Percentiles rank a stretch among this genome's conserved stretches.
Conservation (phyloP, 2,329 filamentous ascomycete genomes). For the Pseudodiploospora longispora region DNA sequence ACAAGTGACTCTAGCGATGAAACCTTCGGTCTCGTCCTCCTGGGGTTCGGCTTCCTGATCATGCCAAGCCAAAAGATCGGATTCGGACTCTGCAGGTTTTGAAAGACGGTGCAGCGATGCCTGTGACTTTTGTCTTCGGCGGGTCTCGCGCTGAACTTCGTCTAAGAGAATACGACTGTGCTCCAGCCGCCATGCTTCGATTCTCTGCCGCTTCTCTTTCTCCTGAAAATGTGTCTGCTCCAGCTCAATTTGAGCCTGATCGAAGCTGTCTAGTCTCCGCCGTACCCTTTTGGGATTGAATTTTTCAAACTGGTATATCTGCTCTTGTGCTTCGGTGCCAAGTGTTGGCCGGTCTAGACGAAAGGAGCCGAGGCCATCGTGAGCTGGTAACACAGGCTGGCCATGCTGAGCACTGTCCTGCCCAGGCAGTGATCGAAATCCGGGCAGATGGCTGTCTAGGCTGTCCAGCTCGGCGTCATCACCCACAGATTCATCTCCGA, state of each 20-base stretch:
- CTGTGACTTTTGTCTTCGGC: constrained; percentile 56
- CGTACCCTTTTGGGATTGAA: constrained; percentile 66
- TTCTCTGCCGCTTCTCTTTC: constrained; percentile 69
- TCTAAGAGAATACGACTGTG: constrained; percentile 80
- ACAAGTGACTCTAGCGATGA: constrained; percentile 75
- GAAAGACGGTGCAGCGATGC: constrained; percentile 29
- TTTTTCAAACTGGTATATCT: constrained; percentile 81
- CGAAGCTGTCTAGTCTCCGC: constrained; percentile 44
- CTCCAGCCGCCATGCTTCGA: constrained; percentile 87
- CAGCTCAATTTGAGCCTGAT: constrained; percentile 40
- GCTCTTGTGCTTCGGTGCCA: constrained; percentile 61
- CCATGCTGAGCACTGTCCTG: constrained; percentile 33
- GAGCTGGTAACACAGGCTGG: constrained; percentile 71
- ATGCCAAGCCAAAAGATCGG: constrained; percentile 42
- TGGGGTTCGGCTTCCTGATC: constrained; percentile 29
- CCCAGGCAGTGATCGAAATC: constrained; percentile 61
- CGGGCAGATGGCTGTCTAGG: constrained; percentile 82
- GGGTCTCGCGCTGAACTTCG: constrained; percentile 81
- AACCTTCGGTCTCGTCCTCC: constrained; percentile 49
- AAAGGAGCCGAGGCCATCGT: constrained; percentile 89
- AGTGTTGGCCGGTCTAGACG: constrained; percentile 49
- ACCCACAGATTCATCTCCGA: constrained; percentile 35
- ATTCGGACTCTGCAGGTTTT: constrained; percentile 19
- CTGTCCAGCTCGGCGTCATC: constrained; percentile 83
- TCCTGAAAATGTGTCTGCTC: constrained; percentile 52